Evolutionary conservation across 306 rosid species (phyloP), one percentile per base, ranked within the genome.

Genomic region (Parietaria judaica): DNA sequence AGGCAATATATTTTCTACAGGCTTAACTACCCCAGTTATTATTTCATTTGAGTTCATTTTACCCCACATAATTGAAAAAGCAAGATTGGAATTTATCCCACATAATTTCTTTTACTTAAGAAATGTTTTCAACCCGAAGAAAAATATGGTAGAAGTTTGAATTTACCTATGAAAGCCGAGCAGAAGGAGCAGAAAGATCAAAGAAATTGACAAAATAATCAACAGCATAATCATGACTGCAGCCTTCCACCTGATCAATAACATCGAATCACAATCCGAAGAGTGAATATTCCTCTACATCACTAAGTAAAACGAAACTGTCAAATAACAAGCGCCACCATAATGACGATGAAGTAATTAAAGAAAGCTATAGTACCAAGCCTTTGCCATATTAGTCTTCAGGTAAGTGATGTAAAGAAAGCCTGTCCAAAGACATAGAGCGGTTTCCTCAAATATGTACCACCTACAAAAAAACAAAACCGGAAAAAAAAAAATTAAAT

Each of bases 211-310:
- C 73, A 94, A 51, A 61, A 72, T 68, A 64, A 83, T 66, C 82
- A 94, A 74, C 46, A 89, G 86, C 64, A 83, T 44, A 66, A 94
- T 83, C 70, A 84, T 66, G 74, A 94, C 79, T 0, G 80, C 97
- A 79, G 68, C 89, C 81, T 86, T 85, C 99, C 97, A 94, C 99
- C 99, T 94, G 86, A 82, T n/a, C 71, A 67, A 67, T 57, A 70
- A 57, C 47, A 60, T 60, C 36, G 47, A 15, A 60, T 60, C 10
- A 41, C 51, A 43, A 15, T 44, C 36, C 36, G 2, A 38, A 60
- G 36, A 6, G 31, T 2, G 31, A 23, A 41, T 60, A 60, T 13
- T 3, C 51, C 37, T 60, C 38, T 5, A 36, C 65, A 64, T 41
- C 70, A 70, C 36, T 63, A 23, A 59, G 57, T 17, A 13, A 31